phyloP scores from a whole-genome alignment of 2,329 filamentous ascomycete genomes.

The Drechslerella coelobrocha region DNA sequence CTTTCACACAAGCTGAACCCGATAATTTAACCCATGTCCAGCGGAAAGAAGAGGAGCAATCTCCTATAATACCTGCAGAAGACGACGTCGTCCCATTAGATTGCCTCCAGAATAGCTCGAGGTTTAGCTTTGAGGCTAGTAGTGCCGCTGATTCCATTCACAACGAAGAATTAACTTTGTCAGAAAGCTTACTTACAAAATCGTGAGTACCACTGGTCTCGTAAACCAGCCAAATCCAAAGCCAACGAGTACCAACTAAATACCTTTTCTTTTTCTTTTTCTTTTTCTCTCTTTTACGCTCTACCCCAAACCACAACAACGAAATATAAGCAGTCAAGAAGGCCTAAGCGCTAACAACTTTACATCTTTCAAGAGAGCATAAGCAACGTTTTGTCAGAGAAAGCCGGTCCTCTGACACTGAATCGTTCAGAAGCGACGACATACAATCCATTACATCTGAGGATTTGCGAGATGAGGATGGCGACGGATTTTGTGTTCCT shows the following conservation, averaged over 20 bases:
- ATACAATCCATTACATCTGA: constrained; percentile 29
- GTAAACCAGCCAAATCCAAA: no score
- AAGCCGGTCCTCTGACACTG: constrained; percentile 56
- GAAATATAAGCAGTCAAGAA: no score
- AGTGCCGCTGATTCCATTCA: constrained; percentile 74
- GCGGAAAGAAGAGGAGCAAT: background rate
- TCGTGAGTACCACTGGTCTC: constrained; percentile 61
- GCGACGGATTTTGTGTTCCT: constrained; percentile 54
- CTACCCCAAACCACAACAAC: no score
- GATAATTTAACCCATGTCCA: background rate
- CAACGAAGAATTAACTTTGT: constrained; percentile 62
- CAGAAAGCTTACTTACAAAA: constrained; percentile 63
- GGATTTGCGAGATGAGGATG: constrained; percentile 27
- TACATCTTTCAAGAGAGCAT: constrained; percentile 22
- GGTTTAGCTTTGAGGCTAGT: constrained; percentile 64
- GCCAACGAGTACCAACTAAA: no score
- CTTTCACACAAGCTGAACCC: background rate
- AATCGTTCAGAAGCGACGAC: constrained; percentile 55
- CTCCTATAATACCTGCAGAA: background rate
- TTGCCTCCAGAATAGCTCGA: constrained; percentile 52
- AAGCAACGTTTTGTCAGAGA: constrained; percentile 56
- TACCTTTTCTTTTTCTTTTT: no score
- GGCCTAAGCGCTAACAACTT: constrained; percentile 43
- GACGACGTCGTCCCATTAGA: constrained; percentile 26
- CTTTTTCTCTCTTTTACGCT: no score